Base-by-base conservation (phyloP, 1,139 yeast species). In the Blastobotrys petasosporus region DNA sequence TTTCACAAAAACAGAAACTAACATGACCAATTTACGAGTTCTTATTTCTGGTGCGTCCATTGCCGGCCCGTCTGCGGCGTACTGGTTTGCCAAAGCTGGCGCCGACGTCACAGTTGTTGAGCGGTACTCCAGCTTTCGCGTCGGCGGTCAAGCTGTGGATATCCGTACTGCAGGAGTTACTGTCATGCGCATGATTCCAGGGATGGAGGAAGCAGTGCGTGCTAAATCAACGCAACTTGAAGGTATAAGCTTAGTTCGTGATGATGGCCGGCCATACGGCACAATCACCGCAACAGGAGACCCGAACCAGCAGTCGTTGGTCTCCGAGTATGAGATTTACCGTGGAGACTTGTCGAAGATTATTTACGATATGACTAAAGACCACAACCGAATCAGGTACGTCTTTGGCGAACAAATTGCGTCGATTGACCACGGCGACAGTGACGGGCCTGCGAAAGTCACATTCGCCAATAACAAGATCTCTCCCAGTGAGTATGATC, bases 251-350 rank as follows among this genome's bases (percentile, higher is more conserved):
- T 5, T 42, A 3, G 37, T 42, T 17, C 33, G 39, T 12, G 9
- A 20, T 17, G 12, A 12, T 5, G 36, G 36, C 12, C 15, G 17
- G n/a, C 36, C 17, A 5, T 15, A 16, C 11, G 47, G 41, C 28
- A 28, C 13, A 31, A 28, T 41, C 31, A 25, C 28, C 37, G 47
- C 47, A 17, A 44, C 41, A 23, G 41, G 25, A 28, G 47, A 41
- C 28, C 16, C 41, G n/a, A 45, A 39, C 13, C 30, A 39, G 7
- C 44, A 41, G 20, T 9, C 39, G n/a, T 20, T 35, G n/a, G 31
- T 37, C 13, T 30, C 43, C n/a, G 46, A 42, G 25, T 42, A 32
- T n/a, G 46, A 42, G 33, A 42, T 42, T 16, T 38, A 38, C 43
- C 25, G 46, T 1, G 46, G 46, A 23, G 46, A 42, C 30, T 20